phyloP scores from a whole-genome alignment of 345 rosid genomes.

The Salix udensis region DNA sequence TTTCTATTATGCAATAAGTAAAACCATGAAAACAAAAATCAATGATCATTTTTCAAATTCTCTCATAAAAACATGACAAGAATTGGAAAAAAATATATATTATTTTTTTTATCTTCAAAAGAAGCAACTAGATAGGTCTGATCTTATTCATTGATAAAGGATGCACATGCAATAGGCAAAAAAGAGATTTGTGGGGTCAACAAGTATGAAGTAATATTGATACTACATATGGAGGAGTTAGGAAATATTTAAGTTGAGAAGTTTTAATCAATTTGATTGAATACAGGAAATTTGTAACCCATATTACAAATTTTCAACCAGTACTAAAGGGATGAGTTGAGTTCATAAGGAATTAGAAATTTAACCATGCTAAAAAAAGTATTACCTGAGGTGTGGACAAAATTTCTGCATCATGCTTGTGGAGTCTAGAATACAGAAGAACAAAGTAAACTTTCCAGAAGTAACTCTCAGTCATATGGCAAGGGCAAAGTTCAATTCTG shows the following conservation, averaged over 20 bases:
- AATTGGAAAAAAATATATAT: too few species aligned
- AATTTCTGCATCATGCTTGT: slow-evolving; percentile 28
- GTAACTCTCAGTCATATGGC: slow-evolving; percentile 32
- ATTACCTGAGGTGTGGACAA: slow-evolving; percentile 30
- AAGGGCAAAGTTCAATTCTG: slow-evolving; percentile 35
- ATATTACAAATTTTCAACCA: too few species aligned
- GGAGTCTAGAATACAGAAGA: slow-evolving; percentile 33
- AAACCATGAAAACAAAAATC: too few species aligned
- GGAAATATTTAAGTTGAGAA: too few species aligned
- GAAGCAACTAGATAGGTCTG: background rate
- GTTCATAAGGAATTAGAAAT: background rate
- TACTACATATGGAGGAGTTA: too few species aligned
- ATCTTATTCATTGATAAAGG: background rate
- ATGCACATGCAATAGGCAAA: background rate
- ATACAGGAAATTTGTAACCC: background rate
- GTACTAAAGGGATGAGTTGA: background rate
- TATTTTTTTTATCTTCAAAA: background rate
- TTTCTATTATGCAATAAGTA: too few species aligned
- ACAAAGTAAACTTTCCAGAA: slow-evolving; percentile 37
- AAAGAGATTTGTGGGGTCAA: background rate
- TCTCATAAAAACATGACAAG: too few species aligned
- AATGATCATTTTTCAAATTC: too few species aligned
- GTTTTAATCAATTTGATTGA: too few species aligned
- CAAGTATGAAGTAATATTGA: too few species aligned
- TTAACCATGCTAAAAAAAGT: background rate